A percentile compares a stretch with the other conserved stretches of the same genome.
Conservation (phyloP, 139 green algal species). For the Chlorella sp. region DNA sequence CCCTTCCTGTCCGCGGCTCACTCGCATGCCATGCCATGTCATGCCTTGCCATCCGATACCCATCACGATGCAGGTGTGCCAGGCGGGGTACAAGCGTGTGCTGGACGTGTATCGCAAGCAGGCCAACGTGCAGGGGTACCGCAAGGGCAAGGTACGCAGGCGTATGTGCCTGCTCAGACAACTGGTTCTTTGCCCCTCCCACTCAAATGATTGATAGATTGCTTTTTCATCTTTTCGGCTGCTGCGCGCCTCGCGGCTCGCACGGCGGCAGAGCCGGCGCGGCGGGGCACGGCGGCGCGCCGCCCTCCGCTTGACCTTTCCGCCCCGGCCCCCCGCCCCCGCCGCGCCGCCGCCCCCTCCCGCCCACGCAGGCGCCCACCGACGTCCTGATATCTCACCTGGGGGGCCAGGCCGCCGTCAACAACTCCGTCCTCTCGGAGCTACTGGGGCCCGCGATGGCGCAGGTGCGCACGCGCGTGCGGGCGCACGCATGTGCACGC, state of each 20-base stretch:
- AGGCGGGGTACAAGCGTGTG: conserved; percentile 14
- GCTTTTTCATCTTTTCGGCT: neutral
- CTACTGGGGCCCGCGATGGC: conserved; percentile 30
- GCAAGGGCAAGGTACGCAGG: conserved; percentile 35
- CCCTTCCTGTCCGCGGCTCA: too few species aligned
- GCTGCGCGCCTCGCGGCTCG: neutral
- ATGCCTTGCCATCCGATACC: too few species aligned
- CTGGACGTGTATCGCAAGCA: conserved; percentile 19
- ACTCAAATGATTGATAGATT: neutral
- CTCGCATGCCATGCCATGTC: too few species aligned
- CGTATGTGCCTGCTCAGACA: neutral
- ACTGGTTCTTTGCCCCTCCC: neutral
- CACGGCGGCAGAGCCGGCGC: too few species aligned
- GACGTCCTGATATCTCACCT: conserved; percentile 27
- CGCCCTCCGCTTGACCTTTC: too few species aligned
- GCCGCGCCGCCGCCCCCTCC: too few species aligned
- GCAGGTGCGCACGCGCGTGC: conserved; percentile 4
- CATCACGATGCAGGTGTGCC: too few species aligned
- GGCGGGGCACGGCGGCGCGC: too few species aligned
- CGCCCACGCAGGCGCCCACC: conserved; percentile 26
- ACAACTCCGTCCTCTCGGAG: conserved; percentile 20
- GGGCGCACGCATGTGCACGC: too few species aligned
- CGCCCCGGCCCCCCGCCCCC: neutral
- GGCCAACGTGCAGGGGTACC: conserved; percentile 21
- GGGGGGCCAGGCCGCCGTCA: conserved; percentile 24